Evolutionary conservation across 2,329 filamentous ascomycete genomes (phyloP).

Genomic region (Davidsoniella australis): DNA sequence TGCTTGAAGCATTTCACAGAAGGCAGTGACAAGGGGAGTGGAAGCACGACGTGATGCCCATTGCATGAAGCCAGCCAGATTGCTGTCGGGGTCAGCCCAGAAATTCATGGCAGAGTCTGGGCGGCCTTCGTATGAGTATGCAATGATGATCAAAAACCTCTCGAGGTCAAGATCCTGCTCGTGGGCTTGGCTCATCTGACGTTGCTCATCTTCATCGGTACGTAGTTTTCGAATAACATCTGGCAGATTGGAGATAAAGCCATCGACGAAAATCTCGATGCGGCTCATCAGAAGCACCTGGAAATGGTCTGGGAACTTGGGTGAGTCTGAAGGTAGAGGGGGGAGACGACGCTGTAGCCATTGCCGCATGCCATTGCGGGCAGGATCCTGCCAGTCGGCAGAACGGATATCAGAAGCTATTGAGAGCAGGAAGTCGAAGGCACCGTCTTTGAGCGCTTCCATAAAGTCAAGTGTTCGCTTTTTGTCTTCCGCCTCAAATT

Average conservation of each 20-base stretch:
- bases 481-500: slow-evolving; percentile 38
- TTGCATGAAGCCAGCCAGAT: slow-evolving; percentile 83
- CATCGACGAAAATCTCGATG: slow-evolving; percentile 74
- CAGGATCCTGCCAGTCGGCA: slow-evolving; percentile 74
- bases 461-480: slow-evolving; percentile 57
- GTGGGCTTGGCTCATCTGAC: slow-evolving; percentile 46
- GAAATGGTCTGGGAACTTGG: slow-evolving; percentile 55
- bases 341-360: slow-evolving; percentile 71
- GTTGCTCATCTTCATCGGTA: slow-evolving; percentile 76
- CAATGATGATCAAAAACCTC: slow-evolving; percentile 78
- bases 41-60: slow-evolving; percentile 95
- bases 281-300: slow-evolving; percentile 59
- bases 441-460: slow-evolving; percentile 68
- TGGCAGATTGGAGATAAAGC: slow-evolving; percentile 88
- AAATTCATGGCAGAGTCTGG: slow-evolving; percentile 74
- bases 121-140: slow-evolving; percentile 76
- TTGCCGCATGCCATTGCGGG: slow-evolving; percentile 63
- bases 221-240: slow-evolving; percentile 77
- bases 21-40: slow-evolving; percentile 87
- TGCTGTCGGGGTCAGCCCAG: slow-evolving; percentile 84
- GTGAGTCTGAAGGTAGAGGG: slow-evolving; percentile 46
- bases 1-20: slow-evolving; percentile 88
- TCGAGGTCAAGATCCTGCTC: slow-evolving; percentile 64
- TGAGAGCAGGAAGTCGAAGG: slow-evolving; percentile 79
- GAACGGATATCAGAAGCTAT: slow-evolving; percentile 67